Base-by-base conservation (phyloP, 164 flowering plant species). In the Dillenia turbinata region DNA sequence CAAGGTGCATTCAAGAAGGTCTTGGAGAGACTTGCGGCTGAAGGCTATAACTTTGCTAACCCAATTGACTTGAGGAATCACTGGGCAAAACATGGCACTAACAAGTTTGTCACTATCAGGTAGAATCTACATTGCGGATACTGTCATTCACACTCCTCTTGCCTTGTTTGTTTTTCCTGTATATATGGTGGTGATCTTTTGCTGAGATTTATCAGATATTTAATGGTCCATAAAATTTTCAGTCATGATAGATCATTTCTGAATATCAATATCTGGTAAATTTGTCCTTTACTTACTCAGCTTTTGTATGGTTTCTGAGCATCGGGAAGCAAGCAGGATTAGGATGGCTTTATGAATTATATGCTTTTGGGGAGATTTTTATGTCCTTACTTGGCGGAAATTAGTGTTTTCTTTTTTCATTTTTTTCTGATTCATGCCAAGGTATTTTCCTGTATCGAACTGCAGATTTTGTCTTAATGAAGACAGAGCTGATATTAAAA, bases 61-160 rank as follows among this genome's bases (percentile, higher is more conserved):
- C 71, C 74, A 9, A 61, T 71, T 43, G 71, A 71, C 49, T 48
- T 71, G 44, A 66, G 43, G 68, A 56, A 47, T 51, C 52, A 71
- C 50, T 71, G 74, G 74, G 74, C 74, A 8, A 71, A 66, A 44
- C 74, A 71, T 71, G 74, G 74, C 7, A 66, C 74, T 16, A 71
- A 71, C 57, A 60, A 60, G 45, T 71, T 59, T 17, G 65, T 71
- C 50, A 71, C 70, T 8, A 66, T 71, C 58, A 71, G 63, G 55
- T 71, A 71, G 70, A 47, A 51, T 12, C 44, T 50, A 61, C 40
- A 33, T 12, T 61, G 54, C 40, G 53, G 55, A 15, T 52, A 52
- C 55, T 26, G 10, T 52, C 17, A 52, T 26, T 17, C 24, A 26
- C 55, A 33, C 55, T 52, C 55, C 22, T 11, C 3, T 51, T 26